Base-by-base conservation (phyloP, 2,329 filamentous ascomycete genomes). In the Sodiomyces alkalinus region DNA sequence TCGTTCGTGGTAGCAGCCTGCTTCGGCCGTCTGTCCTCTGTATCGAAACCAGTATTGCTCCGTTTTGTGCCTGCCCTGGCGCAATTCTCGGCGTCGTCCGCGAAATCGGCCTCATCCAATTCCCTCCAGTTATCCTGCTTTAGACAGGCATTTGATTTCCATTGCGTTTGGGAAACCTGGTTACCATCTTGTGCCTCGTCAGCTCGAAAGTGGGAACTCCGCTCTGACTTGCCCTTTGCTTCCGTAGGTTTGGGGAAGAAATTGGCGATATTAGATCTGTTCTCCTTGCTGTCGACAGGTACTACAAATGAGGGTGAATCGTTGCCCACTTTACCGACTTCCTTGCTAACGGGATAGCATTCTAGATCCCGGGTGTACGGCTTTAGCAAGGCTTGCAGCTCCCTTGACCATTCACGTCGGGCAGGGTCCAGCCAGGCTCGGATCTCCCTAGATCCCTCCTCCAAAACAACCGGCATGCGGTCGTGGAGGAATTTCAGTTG, bases 261-360 rank as follows among this genome's bases (percentile, higher is more conserved):
- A 43, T 93, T 93, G 25, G 80, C 80, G 49, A 96, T 96, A 39
- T 90, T 94, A 27, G 67, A 74, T 56, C 92, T 94, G 51, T 94
- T 94, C 43, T 86, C 80, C 38, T 72, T 75, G 52, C 80, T 92
- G 42, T 80, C 68, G 19, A 94, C 56, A 0, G 87, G 87, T 2
- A 93, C 60, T 24, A 94, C 66, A 44, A 94, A 93, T 1, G 65
- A 68, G 0, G 82, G 74, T 13, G 80, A 92, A 49, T 92, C 80
- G 41, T 92, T 93, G 5, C 87, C 86, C 0, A 93, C 86, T 54
- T 93, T 96, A 1, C 86, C 86, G 0, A 96, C 87, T 4, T 90
- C 86, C 47, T 82, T 80, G 41, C 66, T 74, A 3, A 98, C 90
- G 1, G 79, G 74, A 46, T 93, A 94, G 29, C 80, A 74, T 30